These are phyloP conservation scores for Leccinellum albellum DNA, from an alignment of 768 basidiomycete genomes.

Conservation along the genomic window DNA sequence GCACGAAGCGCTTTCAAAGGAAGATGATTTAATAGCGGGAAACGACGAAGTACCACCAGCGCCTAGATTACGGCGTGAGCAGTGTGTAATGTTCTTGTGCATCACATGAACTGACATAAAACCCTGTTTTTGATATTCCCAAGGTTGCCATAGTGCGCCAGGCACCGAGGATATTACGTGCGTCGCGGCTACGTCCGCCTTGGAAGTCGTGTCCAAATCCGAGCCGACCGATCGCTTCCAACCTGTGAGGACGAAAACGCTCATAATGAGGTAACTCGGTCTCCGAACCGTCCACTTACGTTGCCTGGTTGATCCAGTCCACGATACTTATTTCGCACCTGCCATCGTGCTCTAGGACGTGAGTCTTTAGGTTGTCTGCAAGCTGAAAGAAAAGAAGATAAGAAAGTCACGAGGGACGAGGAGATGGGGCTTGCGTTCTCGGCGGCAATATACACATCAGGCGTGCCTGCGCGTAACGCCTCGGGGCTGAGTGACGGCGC, in stretches of 20 bases:
- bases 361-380: slow-evolving; percentile 2
- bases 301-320: slow-evolving; percentile 6
- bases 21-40: slow-evolving; percentile 3
- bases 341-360: background rate
- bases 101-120: background rate
- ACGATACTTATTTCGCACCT: slow-evolving; percentile 2
- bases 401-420: background rate
- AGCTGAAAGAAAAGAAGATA: background rate
- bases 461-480: slow-evolving; percentile 2
- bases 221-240: slow-evolving; percentile 4
- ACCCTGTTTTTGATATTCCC: slow-evolving; percentile 1
- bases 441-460: slow-evolving; percentile 3
- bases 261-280: background rate
- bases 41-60: slow-evolving; percentile 1
- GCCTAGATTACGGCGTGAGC: background rate
- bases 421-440: background rate
- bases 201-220: slow-evolving; percentile 8
- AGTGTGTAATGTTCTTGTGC: background rate
- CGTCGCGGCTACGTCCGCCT: slow-evolving; percentile 1
- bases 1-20: slow-evolving; percentile 7
- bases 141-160: slow-evolving; percentile 6
- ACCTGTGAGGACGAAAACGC: background rate
- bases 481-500: slow-evolving; percentile 2
- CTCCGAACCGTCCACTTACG: background rate
- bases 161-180: slow-evolving; percentile 1